Conservation (phyloP, 1,139 yeast species). For the Geotrichum klebahnii region DNA sequence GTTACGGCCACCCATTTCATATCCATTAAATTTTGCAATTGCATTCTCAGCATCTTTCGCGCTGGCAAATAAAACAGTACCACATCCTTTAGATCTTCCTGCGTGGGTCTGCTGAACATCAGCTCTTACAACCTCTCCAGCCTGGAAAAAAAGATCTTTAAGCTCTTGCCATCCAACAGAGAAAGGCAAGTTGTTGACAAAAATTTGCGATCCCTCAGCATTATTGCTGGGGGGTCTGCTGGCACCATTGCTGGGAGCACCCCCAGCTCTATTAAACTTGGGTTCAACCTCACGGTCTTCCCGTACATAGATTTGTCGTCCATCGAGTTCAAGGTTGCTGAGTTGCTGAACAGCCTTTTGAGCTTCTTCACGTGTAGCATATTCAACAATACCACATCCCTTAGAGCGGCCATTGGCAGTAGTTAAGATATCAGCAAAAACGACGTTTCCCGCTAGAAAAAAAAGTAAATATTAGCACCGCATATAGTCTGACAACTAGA, state of each 20-base stretch:
- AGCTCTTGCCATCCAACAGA: constrained; percentile 78
- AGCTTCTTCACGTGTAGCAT: constrained; percentile 65
- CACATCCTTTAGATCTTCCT: constrained; percentile 84
- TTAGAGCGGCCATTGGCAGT: constrained; percentile 72
- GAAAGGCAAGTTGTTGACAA: constrained; percentile 80
- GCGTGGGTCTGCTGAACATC: constrained; percentile 62
- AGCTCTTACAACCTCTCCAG: constrained; percentile 74
- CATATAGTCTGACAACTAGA: not conserved
- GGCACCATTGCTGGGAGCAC: constrained; percentile 4
- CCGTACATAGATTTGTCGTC: constrained; percentile 85
- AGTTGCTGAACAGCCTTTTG: constrained; percentile 66
- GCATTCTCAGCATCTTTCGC: constrained; percentile 85
- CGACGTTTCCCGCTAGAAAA: constrained; percentile 61
- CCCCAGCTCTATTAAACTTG: constrained; percentile 22
- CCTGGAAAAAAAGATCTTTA: constrained; percentile 74
- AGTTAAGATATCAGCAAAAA: constrained; percentile 81
- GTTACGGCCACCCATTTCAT: constrained; percentile 85
- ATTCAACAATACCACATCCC: constrained; percentile 80
- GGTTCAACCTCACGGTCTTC: constrained; percentile 46
- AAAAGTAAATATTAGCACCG: not conserved
- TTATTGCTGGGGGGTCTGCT: constrained; percentile 20
- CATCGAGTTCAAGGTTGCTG: constrained; percentile 64
- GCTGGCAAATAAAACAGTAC: constrained; percentile 84
- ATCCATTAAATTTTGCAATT: constrained; percentile 86
- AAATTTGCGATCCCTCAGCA: constrained; percentile 53